Evolutionary conservation across 2,329 filamentous ascomycete species (phyloP).

Genomic region (Aschersonia sp.): DNA sequence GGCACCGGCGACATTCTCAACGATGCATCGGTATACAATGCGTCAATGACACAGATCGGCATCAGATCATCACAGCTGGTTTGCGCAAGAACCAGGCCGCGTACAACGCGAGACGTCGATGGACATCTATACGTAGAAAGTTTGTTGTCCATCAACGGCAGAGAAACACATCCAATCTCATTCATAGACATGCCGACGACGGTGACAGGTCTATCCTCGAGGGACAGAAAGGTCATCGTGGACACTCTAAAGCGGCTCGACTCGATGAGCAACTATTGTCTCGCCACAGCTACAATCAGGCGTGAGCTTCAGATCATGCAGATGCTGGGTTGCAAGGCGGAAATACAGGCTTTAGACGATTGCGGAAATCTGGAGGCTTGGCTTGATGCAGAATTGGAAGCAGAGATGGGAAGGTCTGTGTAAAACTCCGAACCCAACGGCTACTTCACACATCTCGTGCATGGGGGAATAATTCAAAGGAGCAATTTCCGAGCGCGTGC

Average conservation of each 20-base stretch:
- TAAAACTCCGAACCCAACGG: not conserved
- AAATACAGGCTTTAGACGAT: slow-evolving; percentile 58
- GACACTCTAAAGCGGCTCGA: slow-evolving; percentile 32
- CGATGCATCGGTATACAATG: slow-evolving; percentile 36
- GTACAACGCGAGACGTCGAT: too few relatives aligned
- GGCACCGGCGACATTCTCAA: slow-evolving; percentile 51
- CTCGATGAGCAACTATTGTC: slow-evolving; percentile 1
- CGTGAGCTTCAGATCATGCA: slow-evolving; percentile 59
- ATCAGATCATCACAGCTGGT: slow-evolving; percentile 30
- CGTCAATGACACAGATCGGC: slow-evolving; percentile 51
- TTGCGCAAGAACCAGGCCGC: not conserved
- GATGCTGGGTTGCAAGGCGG: slow-evolving; percentile 59
- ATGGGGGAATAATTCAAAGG: not conserved
- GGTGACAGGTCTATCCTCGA: not conserved
- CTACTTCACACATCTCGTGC: not conserved
- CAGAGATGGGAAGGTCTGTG: not conserved
- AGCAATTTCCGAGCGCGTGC: not conserved
- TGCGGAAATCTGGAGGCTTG: slow-evolving; percentile 33
- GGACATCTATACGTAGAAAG: too few relatives aligned
- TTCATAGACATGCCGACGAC: not conserved
- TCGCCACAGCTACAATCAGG: slow-evolving; percentile 15
- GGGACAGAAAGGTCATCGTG: not conserved
- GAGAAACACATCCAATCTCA: not conserved
- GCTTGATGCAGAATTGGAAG: slow-evolving; percentile 28
- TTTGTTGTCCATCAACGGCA: too few relatives aligned